These are phyloP conservation scores for Fusarium sp. DNA, from an alignment of 2,329 filamentous ascomycete species.

Conservation along the genomic window DNA sequence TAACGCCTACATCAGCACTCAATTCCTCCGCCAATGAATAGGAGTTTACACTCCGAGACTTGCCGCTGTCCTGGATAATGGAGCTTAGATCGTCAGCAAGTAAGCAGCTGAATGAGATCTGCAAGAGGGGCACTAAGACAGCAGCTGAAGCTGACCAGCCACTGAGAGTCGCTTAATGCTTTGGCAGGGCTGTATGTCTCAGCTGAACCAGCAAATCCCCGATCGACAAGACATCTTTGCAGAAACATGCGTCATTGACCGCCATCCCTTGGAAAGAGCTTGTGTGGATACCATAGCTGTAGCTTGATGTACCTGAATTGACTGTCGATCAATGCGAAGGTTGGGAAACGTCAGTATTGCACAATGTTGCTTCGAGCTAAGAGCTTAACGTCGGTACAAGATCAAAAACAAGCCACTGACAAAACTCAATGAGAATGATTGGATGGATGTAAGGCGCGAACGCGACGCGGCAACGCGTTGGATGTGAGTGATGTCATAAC, in stretches of 20 bases:
- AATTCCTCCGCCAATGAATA: background rate
- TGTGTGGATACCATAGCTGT: background rate
- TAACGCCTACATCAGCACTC: background rate
- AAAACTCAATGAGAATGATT: no score
- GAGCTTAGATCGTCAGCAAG: background rate
- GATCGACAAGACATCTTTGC: no score
- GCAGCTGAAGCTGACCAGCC: no score
- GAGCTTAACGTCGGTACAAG: background rate
- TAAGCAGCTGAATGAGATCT: background rate
- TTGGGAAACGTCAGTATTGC: fast-evolving
- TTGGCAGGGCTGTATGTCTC: slow-evolving; percentile 1
- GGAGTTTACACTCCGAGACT: background rate
- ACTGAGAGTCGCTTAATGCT: background rate
- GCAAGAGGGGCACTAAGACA: background rate
- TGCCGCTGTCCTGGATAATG: background rate
- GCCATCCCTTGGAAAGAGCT: background rate
- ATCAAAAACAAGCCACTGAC: no score
- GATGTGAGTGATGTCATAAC: background rate
- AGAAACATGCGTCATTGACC: background rate
- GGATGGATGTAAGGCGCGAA: background rate
- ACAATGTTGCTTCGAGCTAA: background rate
- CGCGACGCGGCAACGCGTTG: background rate
- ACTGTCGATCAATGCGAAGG: background rate
- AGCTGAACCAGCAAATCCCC: background rate
- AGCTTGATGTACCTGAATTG: background rate